Evolutionary conservation across 768 basidiomycete species (phyloP).

Genomic region (Pleurotus tuoliensis): DNA sequence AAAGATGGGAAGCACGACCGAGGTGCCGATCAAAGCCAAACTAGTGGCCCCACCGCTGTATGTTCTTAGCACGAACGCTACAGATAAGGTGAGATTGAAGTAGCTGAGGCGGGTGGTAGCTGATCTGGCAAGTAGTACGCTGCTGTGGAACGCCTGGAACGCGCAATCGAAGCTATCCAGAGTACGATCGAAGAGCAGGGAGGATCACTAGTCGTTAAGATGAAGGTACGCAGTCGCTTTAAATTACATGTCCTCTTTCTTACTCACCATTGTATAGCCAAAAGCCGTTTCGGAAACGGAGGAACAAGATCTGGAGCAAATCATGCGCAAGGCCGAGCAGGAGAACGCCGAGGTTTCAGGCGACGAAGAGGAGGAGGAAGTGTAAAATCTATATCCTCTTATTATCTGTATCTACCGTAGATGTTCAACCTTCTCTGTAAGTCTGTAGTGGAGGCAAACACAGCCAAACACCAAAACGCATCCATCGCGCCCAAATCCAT

Average conservation of each 20-base stretch:
- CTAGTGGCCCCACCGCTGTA: constrained; percentile 96
- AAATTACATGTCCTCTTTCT: neutral
- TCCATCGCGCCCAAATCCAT: no score
- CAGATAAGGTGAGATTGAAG: constrained; percentile 71
- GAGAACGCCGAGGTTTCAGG: constrained; percentile 97
- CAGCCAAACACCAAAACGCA: no score
- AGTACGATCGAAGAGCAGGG: constrained; percentile 79
- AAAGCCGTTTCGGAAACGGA: constrained; percentile 98
- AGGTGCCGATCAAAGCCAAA: constrained; percentile 95
- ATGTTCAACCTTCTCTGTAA: no score
- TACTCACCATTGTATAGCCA: constrained; percentile 49
- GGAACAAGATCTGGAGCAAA: constrained; percentile 93
- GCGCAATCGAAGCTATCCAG: constrained; percentile 90
- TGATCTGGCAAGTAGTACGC: constrained; percentile 47
- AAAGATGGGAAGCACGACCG: constrained; percentile 69
- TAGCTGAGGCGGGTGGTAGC: neutral
- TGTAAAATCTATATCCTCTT: no score
- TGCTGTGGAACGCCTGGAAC: constrained; percentile 89
- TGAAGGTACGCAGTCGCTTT: constrained; percentile 63
- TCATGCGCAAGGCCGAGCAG: constrained; percentile 91
- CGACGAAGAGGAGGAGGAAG: constrained; percentile 80
- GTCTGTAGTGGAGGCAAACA: no score
- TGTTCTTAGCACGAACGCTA: constrained; percentile 92
- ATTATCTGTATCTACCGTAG: no score
- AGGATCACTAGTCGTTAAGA: constrained; percentile 88